A percentile compares a stretch with the other conserved stretches of the same genome.
Conservation (phyloP, 805 yeast species). For the Ogataea nakhonphanomensis region DNA sequence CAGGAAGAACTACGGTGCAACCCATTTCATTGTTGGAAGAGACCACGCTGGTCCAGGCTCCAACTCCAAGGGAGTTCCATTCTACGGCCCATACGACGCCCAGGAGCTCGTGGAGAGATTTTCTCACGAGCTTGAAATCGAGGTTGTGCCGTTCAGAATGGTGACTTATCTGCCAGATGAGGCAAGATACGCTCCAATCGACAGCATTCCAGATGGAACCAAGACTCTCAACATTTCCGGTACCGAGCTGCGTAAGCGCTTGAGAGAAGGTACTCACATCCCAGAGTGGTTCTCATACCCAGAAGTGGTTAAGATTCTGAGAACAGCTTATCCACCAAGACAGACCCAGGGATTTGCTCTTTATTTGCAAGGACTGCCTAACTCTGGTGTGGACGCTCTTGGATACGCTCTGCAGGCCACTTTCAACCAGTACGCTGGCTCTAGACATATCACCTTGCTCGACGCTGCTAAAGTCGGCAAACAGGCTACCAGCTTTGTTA, state of each 20-base stretch:
- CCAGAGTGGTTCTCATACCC: slow-evolving; percentile 98
- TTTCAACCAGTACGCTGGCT: slow-evolving; percentile 83
- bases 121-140: slow-evolving; percentile 76
- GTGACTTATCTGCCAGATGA: slow-evolving; percentile 94
- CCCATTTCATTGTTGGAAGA: slow-evolving; percentile 96
- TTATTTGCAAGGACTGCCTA: slow-evolving; percentile 56
- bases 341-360: slow-evolving; percentile 83
- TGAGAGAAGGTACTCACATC: slow-evolving; percentile 80
- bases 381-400: slow-evolving; percentile 59
- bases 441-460: slow-evolving; percentile 69
- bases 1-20: slow-evolving; percentile 94
- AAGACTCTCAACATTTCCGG: slow-evolving; percentile 86
- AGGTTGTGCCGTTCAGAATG: slow-evolving; percentile 95
- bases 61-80: slow-evolving; percentile 84
- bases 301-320: slow-evolving; percentile 85
- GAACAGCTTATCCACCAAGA: slow-evolving; percentile 93
- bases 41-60: slow-evolving; percentile 98
- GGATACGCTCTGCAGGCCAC: slow-evolving; percentile 85
- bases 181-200: slow-evolving; percentile 93
- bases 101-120: slow-evolving; percentile 79
- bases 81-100: slow-evolving; percentile 97
- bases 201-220: slow-evolving; percentile 75
- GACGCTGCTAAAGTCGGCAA: slow-evolving; percentile 32
- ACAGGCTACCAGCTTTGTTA: slow-evolving; percentile 54
- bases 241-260: slow-evolving; percentile 85